Base-by-base conservation (phyloP, 352 stramenopile genomes). In the Globisporangium perplexum region DNA sequence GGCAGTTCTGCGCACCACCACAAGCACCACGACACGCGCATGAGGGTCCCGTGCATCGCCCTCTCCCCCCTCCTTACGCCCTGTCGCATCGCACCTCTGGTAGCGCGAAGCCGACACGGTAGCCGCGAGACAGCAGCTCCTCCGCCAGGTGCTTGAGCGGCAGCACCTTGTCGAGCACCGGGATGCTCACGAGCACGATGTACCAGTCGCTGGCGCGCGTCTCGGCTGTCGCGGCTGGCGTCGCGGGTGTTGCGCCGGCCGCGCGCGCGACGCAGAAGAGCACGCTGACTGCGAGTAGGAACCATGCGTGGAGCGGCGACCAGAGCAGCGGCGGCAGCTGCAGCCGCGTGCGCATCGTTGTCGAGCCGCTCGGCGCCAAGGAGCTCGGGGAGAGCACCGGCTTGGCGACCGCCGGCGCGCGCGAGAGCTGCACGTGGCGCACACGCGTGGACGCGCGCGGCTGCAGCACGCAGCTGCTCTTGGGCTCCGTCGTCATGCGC, bases 181-280 rank as follows among this genome's bases (percentile, higher is more conserved):
- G 84, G 47, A 94, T 84, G 62, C 79, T 90, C 55, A 93, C 82
- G 20, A 94, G 66, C 44, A 90, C 82, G 33, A 94, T 63, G 68
- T 94, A 93, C 51, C 82, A 63, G n/a, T 86, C 65, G 51, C 48
- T 62, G n/a, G 30, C 24, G 26, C 56, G 26, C 26, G 26, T 2
- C 26, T 30, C 48, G 18, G 26, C 24, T 43, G 38, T n/a, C 26
- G 28, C 20, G 50, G 20, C 30, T 26, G 30, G 15, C 24, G 22
- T 3, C 43, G n/a, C 3, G 15, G 17, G 3, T 47, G 23, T 41
- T 44, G 28, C 20, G 26, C 49, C 39, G 7, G 26, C 36, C 5
- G 43, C 33, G 23, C 46, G 31, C 38, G 47, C 47, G 23, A 55
- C 30, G 18, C 57, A 63, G 24, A 55, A 69, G n/a, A 72, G 36